Evolutionary conservation across 2,329 filamentous ascomycete genomes (phyloP).

Genomic region (Talaromyces sp.): DNA sequence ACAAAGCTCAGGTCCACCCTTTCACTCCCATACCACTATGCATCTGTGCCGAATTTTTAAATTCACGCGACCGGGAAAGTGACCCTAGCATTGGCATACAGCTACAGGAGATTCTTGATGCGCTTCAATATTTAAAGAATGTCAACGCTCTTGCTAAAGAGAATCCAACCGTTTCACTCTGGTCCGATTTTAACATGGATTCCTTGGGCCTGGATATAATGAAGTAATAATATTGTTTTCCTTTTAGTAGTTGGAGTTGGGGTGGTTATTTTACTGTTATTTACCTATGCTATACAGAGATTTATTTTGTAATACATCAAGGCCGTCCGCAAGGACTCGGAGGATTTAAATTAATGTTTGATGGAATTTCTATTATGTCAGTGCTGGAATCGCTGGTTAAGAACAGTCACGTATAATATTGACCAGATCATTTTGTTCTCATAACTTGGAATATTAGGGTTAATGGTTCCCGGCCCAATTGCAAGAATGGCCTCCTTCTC

Average conservation of each 20-base stretch:
- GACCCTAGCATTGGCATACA: slow-evolving; percentile 10
- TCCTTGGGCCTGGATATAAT: not conserved
- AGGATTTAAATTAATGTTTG: not conserved
- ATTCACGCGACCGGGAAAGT: slow-evolving; percentile 9
- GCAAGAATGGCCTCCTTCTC: too few relatives aligned
- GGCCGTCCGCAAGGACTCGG: not conserved
- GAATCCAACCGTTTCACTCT: slow-evolving; percentile 6
- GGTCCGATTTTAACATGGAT: slow-evolving; percentile 7
- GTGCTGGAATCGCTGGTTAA: not conserved
- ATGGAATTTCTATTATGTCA: not conserved
- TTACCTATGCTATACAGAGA: not conserved
- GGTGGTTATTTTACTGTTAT: not conserved
- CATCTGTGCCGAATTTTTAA: slow-evolving; percentile 15
- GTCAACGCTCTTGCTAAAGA: slow-evolving; percentile 14
- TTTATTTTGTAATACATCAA: not conserved
- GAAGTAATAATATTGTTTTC: not conserved
- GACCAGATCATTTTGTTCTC: too few relatives aligned
- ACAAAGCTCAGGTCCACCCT: slow-evolving; percentile 11
- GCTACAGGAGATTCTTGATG: slow-evolving; percentile 13
- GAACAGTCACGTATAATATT: too few relatives aligned
- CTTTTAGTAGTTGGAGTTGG: not conserved
- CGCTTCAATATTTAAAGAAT: slow-evolving; percentile 13
- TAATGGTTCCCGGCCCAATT: too few relatives aligned
- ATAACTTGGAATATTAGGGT: too few relatives aligned
- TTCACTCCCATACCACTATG: slow-evolving; percentile 16